Evolutionary conservation across 305 asterid species (phyloP).

Genomic region (Fraxinus platypoda): DNA sequence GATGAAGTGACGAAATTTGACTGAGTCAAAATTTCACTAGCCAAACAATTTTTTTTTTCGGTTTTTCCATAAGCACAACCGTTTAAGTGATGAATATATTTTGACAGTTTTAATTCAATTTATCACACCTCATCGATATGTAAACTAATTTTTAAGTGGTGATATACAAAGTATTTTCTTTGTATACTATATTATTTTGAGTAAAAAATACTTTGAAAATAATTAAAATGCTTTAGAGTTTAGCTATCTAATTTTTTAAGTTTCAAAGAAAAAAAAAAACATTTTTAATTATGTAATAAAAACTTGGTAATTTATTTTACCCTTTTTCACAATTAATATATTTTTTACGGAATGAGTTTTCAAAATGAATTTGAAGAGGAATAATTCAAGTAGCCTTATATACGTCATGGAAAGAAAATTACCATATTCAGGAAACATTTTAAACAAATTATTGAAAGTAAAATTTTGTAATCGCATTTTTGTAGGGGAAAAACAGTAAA

Average conservation of each 20-base stretch:
- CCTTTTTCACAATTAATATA: too few relatives aligned
- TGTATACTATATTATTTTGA: not conserved
- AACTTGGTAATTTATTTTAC: not conserved
- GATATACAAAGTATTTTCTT: not conserved
- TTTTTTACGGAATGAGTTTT: not conserved
- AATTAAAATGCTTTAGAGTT: not conserved
- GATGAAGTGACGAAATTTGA: not conserved
- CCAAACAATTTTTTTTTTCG: not conserved
- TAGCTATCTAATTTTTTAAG: not conserved
- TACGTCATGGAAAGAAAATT: not conserved
- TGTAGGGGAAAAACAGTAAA: too few relatives aligned
- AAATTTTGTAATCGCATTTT: too few relatives aligned
- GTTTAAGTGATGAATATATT: too few relatives aligned
- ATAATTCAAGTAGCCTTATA: not conserved
- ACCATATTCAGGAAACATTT: too few relatives aligned
- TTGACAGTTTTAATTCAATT: too few relatives aligned
- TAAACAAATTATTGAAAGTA: too few relatives aligned
- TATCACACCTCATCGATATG: not conserved
- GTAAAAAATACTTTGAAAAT: not conserved
- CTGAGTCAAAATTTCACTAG: not conserved
- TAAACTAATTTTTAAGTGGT: too few relatives aligned
- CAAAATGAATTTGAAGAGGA: not conserved
- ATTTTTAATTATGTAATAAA: too few relatives aligned
- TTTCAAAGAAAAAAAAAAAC: too few relatives aligned
- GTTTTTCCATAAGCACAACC: not conserved